Percentiles rank a stretch among this genome's conserved stretches.
These are phyloP conservation scores for Moricandia moricandioides DNA, from an alignment of 345 rosid genomes.

Conservation along the genomic window DNA sequence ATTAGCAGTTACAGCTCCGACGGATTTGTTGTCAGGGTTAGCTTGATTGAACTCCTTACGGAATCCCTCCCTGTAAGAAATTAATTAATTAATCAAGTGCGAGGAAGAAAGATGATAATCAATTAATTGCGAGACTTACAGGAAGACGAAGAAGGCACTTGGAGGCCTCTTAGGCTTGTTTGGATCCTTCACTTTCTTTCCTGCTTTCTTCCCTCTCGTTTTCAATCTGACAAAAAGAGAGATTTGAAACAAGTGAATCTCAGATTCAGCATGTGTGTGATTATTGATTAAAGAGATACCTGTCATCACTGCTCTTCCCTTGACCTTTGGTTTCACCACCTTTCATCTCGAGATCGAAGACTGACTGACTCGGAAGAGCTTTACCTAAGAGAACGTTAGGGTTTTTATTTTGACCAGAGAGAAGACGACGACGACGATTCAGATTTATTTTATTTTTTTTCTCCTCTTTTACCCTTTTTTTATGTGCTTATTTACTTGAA, in stretches of 20 bases:
- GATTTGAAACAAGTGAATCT: slow-evolving; percentile 6
- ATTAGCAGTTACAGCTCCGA: slow-evolving; percentile 48
- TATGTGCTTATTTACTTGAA: background rate
- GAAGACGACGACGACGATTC: slow-evolving; percentile 18
- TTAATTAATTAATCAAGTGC: background rate
- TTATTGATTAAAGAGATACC: slow-evolving; percentile 37
- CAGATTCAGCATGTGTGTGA: background rate
- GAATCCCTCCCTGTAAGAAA: slow-evolving; percentile 62
- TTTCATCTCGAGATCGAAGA: slow-evolving; percentile 52
- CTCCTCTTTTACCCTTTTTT: background rate
- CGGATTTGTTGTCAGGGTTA: slow-evolving; percentile 81
- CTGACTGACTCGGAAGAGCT: background rate
- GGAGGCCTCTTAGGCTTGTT: slow-evolving; percentile 82
- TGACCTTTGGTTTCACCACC: slow-evolving; percentile 52
- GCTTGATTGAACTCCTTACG: slow-evolving; percentile 57
- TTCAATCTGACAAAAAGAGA: slow-evolving; percentile 56
- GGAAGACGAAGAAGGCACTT: slow-evolving; percentile 76
- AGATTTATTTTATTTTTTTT: background rate
- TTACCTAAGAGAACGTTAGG: slow-evolving; percentile 35
- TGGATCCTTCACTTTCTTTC: slow-evolving; percentile 66
- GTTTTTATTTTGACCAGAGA: slow-evolving; percentile 26
- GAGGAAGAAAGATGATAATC: too few species aligned
- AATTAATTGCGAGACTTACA: slow-evolving; percentile 38
- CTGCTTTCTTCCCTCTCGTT: slow-evolving; percentile 39
- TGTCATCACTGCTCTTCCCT: slow-evolving; percentile 35